Base-by-base conservation (phyloP, 2,329 filamentous ascomycete species). In the Penicillium sp. region DNA sequence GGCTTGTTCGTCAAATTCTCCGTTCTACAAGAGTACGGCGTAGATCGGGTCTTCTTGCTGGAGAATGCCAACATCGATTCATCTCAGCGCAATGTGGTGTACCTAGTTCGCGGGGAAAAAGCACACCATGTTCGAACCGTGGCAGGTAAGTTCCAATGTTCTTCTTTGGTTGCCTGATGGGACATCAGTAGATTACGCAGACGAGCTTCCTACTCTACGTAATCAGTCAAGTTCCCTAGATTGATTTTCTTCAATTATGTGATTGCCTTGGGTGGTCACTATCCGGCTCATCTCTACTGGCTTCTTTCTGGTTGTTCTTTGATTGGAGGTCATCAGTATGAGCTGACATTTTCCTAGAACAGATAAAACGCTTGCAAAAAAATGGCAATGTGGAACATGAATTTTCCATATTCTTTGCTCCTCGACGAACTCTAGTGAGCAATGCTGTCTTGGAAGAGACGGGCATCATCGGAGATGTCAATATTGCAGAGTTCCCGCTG, bases 51-150 rank as follows among this genome's bases (percentile, higher is more conserved):
- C 51, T 98, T 96, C 72, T 84, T 95, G 59, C 74, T 98, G 31
- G 92, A 98, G 66, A 96, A 95, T 67, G 79, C 84, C 59, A 96
- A 98, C 67, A 82, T 88, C 64, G 90, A 96, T 66, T 85, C 87
- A 12, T 93, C 84, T 57, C 92, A 96, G 69, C 82, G 85, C 59
- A 98, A 95, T 73, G 80, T 98, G 47, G 78, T 98, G 51, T 98
- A 96, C 68, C 78, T 98, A 52, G 85, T 88, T 12, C 78, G 89
- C 57, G 90, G 88, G 46, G 92, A 96, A 68, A 90, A 86, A 62
- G 82, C 85, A 39, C 84, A 78, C 49, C 84, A 92, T 59, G 83
- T 89, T 37, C 81, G 87, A 62, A 74, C 79, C 41, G 89, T 96
- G 71, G 88, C 92, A 70, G 85, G 92, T 96, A 77, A 67, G 81